phyloP scores from a whole-genome alignment of 2,329 filamentous ascomycete genomes.

The Juglanconis sp. region DNA sequence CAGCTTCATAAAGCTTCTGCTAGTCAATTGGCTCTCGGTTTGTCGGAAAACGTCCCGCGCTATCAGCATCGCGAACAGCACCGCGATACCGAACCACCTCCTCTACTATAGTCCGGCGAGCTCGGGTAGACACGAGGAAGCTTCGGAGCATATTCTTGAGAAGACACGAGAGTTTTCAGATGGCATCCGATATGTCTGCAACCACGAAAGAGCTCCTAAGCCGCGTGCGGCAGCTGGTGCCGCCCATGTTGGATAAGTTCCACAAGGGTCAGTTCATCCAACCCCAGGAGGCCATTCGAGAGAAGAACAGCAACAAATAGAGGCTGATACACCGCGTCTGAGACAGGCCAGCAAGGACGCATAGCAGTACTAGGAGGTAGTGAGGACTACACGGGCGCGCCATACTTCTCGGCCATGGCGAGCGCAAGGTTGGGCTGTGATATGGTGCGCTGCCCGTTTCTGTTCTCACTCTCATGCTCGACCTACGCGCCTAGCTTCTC shows the following conservation, averaged over 20 bases:
- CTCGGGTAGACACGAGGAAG: not conserved
- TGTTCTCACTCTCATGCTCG: not conserved
- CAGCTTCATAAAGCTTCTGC: not conserved
- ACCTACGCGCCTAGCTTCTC: not conserved
- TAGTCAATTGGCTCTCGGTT: not conserved
- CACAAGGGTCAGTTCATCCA: constrained; percentile 71
- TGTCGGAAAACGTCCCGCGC: too few species aligned
- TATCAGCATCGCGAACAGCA: not conserved
- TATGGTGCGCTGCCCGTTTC: constrained; percentile 58
- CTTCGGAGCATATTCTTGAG: not conserved
- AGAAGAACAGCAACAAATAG: too few species aligned
- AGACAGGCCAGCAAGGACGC: constrained; percentile 79
- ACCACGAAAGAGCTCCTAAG: constrained; percentile 71
- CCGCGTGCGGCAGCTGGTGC: constrained; percentile 85
- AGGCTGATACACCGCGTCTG: constrained; percentile 11
- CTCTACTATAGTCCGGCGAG: too few species aligned
- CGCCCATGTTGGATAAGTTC: constrained; percentile 91
- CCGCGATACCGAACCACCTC: not conserved
- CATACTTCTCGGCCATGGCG: constrained; percentile 97
- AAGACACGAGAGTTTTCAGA: not conserved
- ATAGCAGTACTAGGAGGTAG: constrained; percentile 93
- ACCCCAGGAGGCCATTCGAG: not conserved
- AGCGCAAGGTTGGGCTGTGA: constrained; percentile 87
- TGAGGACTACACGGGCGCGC: constrained; percentile 93
- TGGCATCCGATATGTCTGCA: constrained; percentile 54